Conservation (phyloP, 2,329 filamentous ascomycete genomes). For the Aspergillus aculeatinus region DNA sequence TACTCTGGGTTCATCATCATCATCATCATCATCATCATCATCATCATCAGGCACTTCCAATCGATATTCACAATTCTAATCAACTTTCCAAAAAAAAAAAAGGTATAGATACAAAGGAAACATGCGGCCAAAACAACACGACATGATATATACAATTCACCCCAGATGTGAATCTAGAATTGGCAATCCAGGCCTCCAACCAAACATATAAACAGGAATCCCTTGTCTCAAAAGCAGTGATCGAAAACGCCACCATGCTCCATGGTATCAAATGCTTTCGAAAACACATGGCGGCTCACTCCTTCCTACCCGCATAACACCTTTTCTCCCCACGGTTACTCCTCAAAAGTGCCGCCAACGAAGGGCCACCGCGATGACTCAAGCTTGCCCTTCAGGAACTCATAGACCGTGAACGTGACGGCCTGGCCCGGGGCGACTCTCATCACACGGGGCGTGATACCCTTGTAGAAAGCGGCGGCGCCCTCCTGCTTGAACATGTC, state of each 20-base stretch:
- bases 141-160: conserved; percentile 23
- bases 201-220: conserved; percentile 15
- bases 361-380: conserved; percentile 63
- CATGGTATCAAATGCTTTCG: conserved; percentile 29
- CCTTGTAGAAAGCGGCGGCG: conserved; percentile 94
- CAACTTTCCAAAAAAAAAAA: not conserved
- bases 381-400: conserved; percentile 70
- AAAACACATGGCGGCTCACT: conserved; percentile 18
- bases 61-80: not conserved
- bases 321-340: conserved; percentile 40
- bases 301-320: not conserved
- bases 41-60: not conserved
- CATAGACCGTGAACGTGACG: conserved; percentile 73
- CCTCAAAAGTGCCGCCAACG: conserved; percentile 65
- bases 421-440: conserved; percentile 93
- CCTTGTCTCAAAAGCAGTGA: conserved; percentile 17
- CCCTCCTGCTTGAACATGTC: conserved; percentile 96
- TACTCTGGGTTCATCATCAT: no score
- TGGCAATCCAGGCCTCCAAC: conserved; percentile 7
- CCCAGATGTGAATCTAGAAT: conserved; percentile 9
- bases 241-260: conserved; percentile 30
- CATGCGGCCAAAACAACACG: conserved; percentile 14
- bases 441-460: conserved; percentile 97
- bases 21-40: no score
- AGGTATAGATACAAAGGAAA: conserved; percentile 10